These are phyloP conservation scores for Pythium monospermum DNA, from an alignment of 352 stramenopile species.

Conservation along the genomic window DNA sequence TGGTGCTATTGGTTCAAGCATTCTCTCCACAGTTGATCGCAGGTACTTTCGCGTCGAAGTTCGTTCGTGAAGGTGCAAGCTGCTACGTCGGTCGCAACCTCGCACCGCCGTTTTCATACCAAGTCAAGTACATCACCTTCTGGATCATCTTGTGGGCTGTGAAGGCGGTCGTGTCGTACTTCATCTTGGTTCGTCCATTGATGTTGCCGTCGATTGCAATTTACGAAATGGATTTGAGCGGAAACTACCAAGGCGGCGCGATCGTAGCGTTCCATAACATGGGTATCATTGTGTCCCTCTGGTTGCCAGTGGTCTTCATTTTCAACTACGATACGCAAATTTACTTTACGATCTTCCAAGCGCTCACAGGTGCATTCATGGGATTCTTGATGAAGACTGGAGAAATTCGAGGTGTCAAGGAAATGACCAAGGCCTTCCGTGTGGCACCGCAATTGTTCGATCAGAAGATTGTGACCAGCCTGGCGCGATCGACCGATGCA, in stretches of 20 bases:
- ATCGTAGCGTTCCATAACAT: conserved; percentile 42
- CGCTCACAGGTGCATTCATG: conserved; percentile 25
- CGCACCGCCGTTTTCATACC: conserved; percentile 28
- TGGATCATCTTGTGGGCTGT: conserved; percentile 32
- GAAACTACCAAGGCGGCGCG: conserved; percentile 23
- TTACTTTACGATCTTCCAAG: conserved; percentile 43
- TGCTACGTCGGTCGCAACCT: conserved; percentile 44
- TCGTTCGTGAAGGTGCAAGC: conserved; percentile 35
- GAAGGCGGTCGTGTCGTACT: conserved; percentile 38
- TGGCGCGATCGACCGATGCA: conserved; percentile 33
- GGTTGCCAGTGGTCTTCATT: conserved; percentile 39
- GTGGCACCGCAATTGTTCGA: conserved; percentile 40
- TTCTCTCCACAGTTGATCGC: conserved; percentile 30
- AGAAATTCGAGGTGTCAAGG: conserved; percentile 30
- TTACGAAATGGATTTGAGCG: conserved; percentile 31
- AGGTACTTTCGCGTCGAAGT: conserved; percentile 31
- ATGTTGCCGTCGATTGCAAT: conserved; percentile 37
- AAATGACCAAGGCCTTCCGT: conserved; percentile 37
- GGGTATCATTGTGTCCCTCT: conserved; percentile 37
- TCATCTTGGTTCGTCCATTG: conserved; percentile 33
- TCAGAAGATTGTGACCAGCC: conserved; percentile 38
- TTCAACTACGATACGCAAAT: conserved; percentile 56
- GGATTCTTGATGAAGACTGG: conserved; percentile 40
- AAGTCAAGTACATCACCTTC: conserved; percentile 30
- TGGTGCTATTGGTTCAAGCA: conserved; percentile 25